Evolutionary conservation across 2,329 filamentous ascomycete species (phyloP).

Genomic region (Teratosphaeria nubilosa): DNA sequence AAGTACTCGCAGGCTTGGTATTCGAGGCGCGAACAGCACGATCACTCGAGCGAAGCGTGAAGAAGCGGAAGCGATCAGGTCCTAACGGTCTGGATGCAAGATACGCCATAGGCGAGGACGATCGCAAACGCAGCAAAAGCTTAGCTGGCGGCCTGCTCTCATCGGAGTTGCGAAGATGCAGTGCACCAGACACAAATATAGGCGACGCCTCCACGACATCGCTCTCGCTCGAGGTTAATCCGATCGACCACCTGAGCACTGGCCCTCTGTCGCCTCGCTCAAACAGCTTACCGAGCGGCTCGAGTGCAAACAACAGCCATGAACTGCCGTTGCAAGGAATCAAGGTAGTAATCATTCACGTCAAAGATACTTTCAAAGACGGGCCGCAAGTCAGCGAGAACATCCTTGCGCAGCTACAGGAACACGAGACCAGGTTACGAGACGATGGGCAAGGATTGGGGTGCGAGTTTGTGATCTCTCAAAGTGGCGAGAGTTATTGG

Average conservation of each 20-base stretch:
- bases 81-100: slow-evolving; percentile 25
- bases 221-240: slow-evolving; percentile 7
- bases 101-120: slow-evolving; percentile 14
- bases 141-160: slow-evolving; percentile 8
- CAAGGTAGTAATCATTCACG: slow-evolving; percentile 79
- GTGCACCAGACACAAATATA: slow-evolving; percentile 13
- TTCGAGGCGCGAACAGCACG: slow-evolving; percentile 33
- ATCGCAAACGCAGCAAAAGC: slow-evolving; percentile 26
- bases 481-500: slow-evolving; percentile 50
- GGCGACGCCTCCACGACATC: slow-evolving; percentile 7
- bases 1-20: slow-evolving; percentile 60
- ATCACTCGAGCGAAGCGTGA: slow-evolving; percentile 34
- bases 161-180: slow-evolving; percentile 12
- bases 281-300: not conserved
- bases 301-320: not conserved
- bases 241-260: slow-evolving; percentile 1
- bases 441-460: slow-evolving; percentile 53
- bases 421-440: slow-evolving; percentile 44
- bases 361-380: slow-evolving; percentile 78
- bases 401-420: slow-evolving; percentile 60
- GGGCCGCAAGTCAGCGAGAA: slow-evolving; percentile 52
- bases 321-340: slow-evolving; percentile 55
- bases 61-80: slow-evolving; percentile 56
- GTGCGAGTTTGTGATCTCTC: slow-evolving; percentile 67
- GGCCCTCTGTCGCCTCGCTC: slow-evolving; percentile 14